Conservation (phyloP, 495 filamentous ascomycete species). For the Xylaria curta region DNA sequence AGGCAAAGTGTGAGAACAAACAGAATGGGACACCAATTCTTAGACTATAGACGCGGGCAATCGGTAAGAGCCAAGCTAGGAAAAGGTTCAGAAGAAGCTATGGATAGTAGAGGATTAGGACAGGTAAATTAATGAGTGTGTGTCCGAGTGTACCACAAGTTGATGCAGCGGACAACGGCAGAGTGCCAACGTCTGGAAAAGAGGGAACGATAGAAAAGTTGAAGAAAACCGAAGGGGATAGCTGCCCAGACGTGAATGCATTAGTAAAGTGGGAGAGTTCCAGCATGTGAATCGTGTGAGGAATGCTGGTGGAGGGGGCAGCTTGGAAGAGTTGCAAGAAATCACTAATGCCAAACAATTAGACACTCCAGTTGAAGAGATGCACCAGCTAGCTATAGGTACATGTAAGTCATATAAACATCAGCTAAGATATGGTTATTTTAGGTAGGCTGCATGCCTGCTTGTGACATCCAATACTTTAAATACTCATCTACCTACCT, state of each 20-base stretch:
- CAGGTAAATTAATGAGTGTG: background rate
- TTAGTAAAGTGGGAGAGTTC: background rate
- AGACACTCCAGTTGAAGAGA: background rate
- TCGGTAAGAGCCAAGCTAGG: slow-evolving; percentile 16
- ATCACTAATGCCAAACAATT: background rate
- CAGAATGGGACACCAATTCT: background rate
- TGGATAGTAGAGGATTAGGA: slow-evolving; percentile 12
- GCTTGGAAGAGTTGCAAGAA: background rate
- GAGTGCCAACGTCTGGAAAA: background rate
- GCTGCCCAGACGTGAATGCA: background rate
- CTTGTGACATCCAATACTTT: background rate
- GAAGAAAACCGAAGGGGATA: background rate
- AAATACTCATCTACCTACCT: background rate
- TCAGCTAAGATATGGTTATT: background rate
- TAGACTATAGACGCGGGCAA: background rate
- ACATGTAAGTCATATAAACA: background rate
- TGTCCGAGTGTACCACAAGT: slow-evolving; percentile 7
- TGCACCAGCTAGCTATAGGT: background rate
- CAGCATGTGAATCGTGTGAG: slow-evolving; percentile 2
- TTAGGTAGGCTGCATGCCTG: background rate
- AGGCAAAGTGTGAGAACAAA: background rate
- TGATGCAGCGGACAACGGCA: slow-evolving; percentile 4
- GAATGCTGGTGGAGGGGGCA: slow-evolving; percentile 20
- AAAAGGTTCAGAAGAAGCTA: slow-evolving; percentile 2
- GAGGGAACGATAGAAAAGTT: slow-evolving; percentile 4